Evolutionary conservation across 306 rosid species (phyloP).

Genomic region (Astragalus glycyphyllos): DNA sequence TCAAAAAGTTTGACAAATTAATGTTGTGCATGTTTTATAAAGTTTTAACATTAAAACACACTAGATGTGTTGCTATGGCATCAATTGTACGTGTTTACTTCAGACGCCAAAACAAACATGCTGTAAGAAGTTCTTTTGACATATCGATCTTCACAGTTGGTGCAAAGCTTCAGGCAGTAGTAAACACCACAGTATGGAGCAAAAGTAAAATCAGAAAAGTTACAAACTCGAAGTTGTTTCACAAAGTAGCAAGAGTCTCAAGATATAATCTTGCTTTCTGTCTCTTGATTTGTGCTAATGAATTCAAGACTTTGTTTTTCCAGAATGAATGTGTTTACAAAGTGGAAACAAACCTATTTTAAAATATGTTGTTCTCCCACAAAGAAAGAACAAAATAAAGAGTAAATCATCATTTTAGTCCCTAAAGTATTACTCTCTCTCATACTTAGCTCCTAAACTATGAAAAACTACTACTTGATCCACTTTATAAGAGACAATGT

Average conservation of each 20-base stretch:
- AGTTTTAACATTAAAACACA: neutral
- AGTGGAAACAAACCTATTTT: neutral
- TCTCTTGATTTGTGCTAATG: too few species aligned
- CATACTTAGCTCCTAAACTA: too few species aligned
- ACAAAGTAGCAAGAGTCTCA: constrained; percentile 20
- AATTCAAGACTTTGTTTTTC: constrained; percentile 14
- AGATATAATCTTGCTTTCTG: neutral
- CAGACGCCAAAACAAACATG: neutral
- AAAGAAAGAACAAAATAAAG: neutral
- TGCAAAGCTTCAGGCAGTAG: constrained; percentile 4
- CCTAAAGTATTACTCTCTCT: too few species aligned
- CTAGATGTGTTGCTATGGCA: too few species aligned
- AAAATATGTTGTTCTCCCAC: neutral
- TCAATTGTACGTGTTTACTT: neutral
- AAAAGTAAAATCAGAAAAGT: constrained; percentile 38
- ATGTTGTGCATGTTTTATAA: neutral
- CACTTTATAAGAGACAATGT: too few species aligned
- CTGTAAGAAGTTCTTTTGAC: constrained; percentile 15
- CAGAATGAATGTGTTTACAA: constrained; percentile 20
- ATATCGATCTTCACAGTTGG: constrained; percentile 16
- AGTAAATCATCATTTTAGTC: too few species aligned
- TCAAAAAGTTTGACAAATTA: constrained; percentile 27
- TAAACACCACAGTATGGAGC: constrained; percentile 28
- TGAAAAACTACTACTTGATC: too few species aligned
- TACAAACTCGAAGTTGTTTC: constrained; percentile 12